Evolutionary conservation across 495 filamentous ascomycete genomes (phyloP), one percentile per base, ranked within the genome.

Genomic region (Bryoglossum gracile): DNA sequence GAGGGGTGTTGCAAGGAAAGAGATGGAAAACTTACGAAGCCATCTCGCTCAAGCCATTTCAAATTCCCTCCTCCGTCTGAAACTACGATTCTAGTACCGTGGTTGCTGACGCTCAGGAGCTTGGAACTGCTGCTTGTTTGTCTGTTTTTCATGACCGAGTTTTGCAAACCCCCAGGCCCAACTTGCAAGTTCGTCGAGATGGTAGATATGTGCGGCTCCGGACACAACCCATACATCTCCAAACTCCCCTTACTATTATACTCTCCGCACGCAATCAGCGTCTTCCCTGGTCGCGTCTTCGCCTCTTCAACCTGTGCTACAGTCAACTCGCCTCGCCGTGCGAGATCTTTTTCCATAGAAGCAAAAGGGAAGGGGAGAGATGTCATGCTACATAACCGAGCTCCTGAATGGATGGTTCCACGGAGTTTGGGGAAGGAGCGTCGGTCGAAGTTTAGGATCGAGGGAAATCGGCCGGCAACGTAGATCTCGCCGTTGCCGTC

Each of bases 11-110:
- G n/a, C n/a, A n/a, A n/a, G n/a, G n/a, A n/a, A n/a, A n/a, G n/a
- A n/a, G n/a, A n/a, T n/a, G n/a, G n/a, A n/a, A n/a, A n/a, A n/a
- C n/a, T n/a, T n/a, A n/a, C n/a, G 45, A 80, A 81, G 9, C 88
- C 89, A 57, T 96, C 87, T 19, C 89, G 75, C 65, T 97, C 91
- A 19, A 92, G 76, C 90, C 91, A 96, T 65, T 89, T 94, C 50
- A 97, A 62, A 49, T 82, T 81, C 0, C 91, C 91, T 39, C 87
- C 80, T 3, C 83, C 81, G 53, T 96, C 91, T 0, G 86, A 86
- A 53, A 86, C 87, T 18, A 91, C 86, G 33, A 97, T 76, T 2
- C 86, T 75, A 13, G 86, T 83, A 1, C 91, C 91, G 54, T 97
- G 91, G 25, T 84, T 84, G 8, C 79, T 82, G 0, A 95, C 84